A percentile compares a stretch with the other conserved stretches of the same genome.
phyloP scores from a whole-genome alignment of 2,329 filamentous ascomycete genomes.

The Cordyceps militaris region DNA sequence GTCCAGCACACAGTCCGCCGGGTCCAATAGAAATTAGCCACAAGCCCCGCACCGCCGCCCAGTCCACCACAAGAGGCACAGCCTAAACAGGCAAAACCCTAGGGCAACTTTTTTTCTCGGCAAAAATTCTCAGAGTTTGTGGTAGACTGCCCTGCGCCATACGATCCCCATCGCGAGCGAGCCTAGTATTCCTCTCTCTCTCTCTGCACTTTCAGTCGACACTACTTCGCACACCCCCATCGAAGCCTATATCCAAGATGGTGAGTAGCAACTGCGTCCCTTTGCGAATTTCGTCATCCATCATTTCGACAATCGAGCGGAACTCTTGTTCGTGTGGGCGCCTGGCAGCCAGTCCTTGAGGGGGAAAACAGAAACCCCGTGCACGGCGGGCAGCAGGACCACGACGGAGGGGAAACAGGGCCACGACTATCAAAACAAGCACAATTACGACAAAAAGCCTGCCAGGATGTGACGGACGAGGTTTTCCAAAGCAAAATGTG shows the following conservation, averaged over 20 bases:
- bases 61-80: neutral
- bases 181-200: slow-evolving; percentile 13
- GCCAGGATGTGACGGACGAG: neutral
- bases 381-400: neutral
- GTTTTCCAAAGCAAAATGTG: neutral
- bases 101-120: slow-evolving; percentile 30
- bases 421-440: neutral
- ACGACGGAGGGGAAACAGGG: neutral
- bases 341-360: neutral
- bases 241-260: slow-evolving; percentile 39
- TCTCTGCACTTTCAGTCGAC: slow-evolving; percentile 24
- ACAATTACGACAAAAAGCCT: neutral
- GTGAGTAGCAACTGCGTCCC: slow-evolving; percentile 31
- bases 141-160: slow-evolving; percentile 1
- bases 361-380: neutral
- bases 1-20: slow-evolving; percentile 1
- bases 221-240: slow-evolving; percentile 34
- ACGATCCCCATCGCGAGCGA: slow-evolving; percentile 25
- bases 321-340: neutral
- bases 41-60: slow-evolving; percentile 15
- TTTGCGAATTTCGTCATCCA: neutral
- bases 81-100: slow-evolving; percentile 27
- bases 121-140: slow-evolving; percentile 27
- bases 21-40: slow-evolving; percentile 28
- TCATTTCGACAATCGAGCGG: neutral